Base-by-base conservation (phyloP, 306 rosid species). In the Sindora glabra region DNA sequence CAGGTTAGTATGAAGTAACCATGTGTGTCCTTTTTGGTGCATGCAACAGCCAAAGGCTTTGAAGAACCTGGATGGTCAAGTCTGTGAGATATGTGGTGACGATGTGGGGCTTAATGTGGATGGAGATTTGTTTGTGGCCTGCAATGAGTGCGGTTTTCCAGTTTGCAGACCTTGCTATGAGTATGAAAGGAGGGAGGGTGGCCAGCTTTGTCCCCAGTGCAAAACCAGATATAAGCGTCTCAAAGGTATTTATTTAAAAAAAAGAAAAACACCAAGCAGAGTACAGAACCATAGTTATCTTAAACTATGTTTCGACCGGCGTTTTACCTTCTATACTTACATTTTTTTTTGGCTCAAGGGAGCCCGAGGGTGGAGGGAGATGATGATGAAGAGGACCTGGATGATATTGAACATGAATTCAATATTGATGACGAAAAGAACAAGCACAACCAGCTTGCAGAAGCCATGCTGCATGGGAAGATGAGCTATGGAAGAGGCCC, bases 81-180 rank as follows among this genome's bases (percentile, higher is more conserved):
- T 85, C 49, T 91, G 98, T 72, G 98, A 91, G 92, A 91, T 91
- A 46, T 91, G 98, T 18, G 96, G 98, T 0, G 98, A 91, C 61
- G 95, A 75, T 3, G 96, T 88, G 48, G 97, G 97, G 56, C 25
- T 87, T 16, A 91, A 91, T 0, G 97, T 85, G 72, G 96, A 83
- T 51, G 96, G 97, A 55, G 97, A 91, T 53, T 60, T 91, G 79
- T 91, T 91, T 66, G 96, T 91, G 37, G 97, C 97, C 1, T 91
- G 97, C 67, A 87, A 91, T 57, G 97, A 91, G 78, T 91, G 97
- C 54, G 97, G 97, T 23, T 91, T 91, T 73, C 97, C 97, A 1
- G 89, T 71, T 2, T 91, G 97, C 67, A 79, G 97, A 34, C 96
- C 97, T 4, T 91, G 97, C 67, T 91, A 91, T 74, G 97, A 91